A percentile compares a stretch with the other conserved stretches of the same genome.
phyloP scores from a whole-genome alignment of 1,139 yeast genomes.

The Candida smagusa region DNA sequence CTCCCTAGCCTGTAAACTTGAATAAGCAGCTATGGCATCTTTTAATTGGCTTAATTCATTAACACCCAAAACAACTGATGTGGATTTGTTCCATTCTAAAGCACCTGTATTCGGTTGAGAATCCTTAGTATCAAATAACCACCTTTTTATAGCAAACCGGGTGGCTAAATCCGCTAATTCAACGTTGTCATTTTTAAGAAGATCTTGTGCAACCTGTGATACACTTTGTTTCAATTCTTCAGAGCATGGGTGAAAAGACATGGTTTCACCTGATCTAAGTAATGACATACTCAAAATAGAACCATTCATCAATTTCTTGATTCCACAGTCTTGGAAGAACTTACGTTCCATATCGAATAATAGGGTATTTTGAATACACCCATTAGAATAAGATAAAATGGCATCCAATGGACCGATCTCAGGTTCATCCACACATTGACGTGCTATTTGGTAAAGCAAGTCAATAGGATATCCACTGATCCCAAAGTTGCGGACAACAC shows the following conservation, averaged over 20 bases:
- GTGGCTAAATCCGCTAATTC: constrained; percentile 83
- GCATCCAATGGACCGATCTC: constrained; percentile 61
- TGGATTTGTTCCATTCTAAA: constrained; percentile 31
- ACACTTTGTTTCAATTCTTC: constrained; percentile 56
- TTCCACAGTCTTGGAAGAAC: constrained; percentile 52
- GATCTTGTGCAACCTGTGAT: constrained; percentile 46
- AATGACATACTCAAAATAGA: constrained; percentile 89
- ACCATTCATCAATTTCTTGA: constrained; percentile 66
- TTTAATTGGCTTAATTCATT: constrained; percentile 60
- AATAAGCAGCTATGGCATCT: constrained; percentile 58
- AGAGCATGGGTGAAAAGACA: constrained; percentile 78
- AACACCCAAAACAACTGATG: constrained; percentile 74
- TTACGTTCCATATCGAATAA: constrained; percentile 47
- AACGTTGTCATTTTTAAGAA: constrained; percentile 32
- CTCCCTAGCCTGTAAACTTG: constrained; percentile 39
- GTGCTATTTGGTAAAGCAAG: constrained; percentile 52
- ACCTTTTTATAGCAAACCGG: constrained; percentile 64
- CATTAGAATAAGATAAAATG: constrained; percentile 74
- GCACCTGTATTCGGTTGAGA: constrained; percentile 3
- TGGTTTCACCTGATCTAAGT: constrained; percentile 64
- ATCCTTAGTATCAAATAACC: constrained; percentile 37
- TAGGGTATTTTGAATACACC: constrained; percentile 75
- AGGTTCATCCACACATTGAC: constrained; percentile 22
- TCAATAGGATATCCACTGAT: constrained; percentile 86
- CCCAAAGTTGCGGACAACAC: constrained; percentile 65